These are phyloP conservation scores for Aureobasidium lini DNA, from an alignment of 2,329 filamentous ascomycete genomes.

Conservation along the genomic window DNA sequence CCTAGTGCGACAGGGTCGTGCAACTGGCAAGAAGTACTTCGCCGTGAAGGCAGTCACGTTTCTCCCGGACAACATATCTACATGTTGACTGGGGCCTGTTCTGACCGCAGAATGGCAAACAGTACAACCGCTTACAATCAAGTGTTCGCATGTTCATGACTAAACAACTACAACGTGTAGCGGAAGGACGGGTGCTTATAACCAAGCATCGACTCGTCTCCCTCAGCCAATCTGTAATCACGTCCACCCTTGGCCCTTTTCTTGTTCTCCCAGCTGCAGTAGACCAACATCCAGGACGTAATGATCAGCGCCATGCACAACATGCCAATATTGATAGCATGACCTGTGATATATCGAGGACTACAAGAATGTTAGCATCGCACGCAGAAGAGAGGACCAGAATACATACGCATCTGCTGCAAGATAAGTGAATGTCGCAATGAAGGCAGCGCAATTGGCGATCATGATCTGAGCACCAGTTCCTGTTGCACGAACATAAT, in stretches of 20 bases:
- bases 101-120: too few species aligned
- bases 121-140: too few species aligned
- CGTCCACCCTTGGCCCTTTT: slow-evolving; percentile 29
- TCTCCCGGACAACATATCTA: too few species aligned
- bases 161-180: slow-evolving; percentile 27
- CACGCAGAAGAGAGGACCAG: neutral
- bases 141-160: too few species aligned
- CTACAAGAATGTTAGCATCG: slow-evolving; percentile 17
- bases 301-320: slow-evolving; percentile 27
- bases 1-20: too few species aligned
- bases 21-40: too few species aligned
- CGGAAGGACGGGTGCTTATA: slow-evolving; percentile 32
- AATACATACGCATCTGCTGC: slow-evolving; percentile 31
- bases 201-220: slow-evolving; percentile 28
- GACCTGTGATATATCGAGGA: slow-evolving; percentile 30
- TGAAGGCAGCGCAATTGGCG: slow-evolving; percentile 32
- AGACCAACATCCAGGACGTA: slow-evolving; percentile 26
- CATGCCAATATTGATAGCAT: slow-evolving; percentile 32
- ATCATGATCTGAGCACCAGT: slow-evolving; percentile 31
- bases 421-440: slow-evolving; percentile 36
- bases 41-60: too few species aligned
- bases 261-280: slow-evolving; percentile 33
- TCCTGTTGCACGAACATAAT: slow-evolving; percentile 32
- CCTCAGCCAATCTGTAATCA: slow-evolving; percentile 26
- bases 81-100: too few species aligned